Evolutionary conservation across 2,329 filamentous ascomycete genomes (phyloP), one percentile per base, ranked within the genome.

Genomic region (Apiospora koreana): DNA sequence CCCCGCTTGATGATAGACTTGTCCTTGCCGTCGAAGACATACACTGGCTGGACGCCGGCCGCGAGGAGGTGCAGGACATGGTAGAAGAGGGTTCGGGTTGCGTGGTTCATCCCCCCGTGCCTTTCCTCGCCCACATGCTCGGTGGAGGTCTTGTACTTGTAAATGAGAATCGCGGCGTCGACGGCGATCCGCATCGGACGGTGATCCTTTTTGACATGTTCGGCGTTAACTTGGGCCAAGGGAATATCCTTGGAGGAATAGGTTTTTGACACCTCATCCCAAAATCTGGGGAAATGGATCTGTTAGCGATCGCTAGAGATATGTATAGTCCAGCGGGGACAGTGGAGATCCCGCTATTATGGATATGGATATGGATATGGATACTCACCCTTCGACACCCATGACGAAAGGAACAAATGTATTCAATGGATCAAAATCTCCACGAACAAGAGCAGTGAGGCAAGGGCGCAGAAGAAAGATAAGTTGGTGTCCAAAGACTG

Each of bases 111-210:
- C 18, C 54, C 54, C 3, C 54, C 31, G 9, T 12, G 14, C 1
- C 12, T 12, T 9, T 12, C 9, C 1, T n/a, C 66, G 67, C 14
- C 25, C 14, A 67, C 68, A 2, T 65, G 23, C 0, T 25, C 12
- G 6, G 71, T 72, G 4, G 41, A 58, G 2, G 41, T 21, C 28
- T 67, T 69, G 45, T 64, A 68, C 54, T 69, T 38, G 64, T 68
- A 69, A 9, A 73, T 42, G 9, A 72, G 73, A 72, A 71, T 71
- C 71, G 54, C 74, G 68, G 65, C 75, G 50, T 76, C 75, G 45
- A 77, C 65, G 5, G 75, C 75, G 70, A 77, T 75, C 41, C 76
- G 76, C 43, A 77, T 72, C 2, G 75, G 76, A 48, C 72, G 41
- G 70, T 72, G 69, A 18, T 70, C 73, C 25, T 66, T 65, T 67